Base-by-base conservation (phyloP, 768 basidiomycete genomes). In the Antrodiella citrinella region DNA sequence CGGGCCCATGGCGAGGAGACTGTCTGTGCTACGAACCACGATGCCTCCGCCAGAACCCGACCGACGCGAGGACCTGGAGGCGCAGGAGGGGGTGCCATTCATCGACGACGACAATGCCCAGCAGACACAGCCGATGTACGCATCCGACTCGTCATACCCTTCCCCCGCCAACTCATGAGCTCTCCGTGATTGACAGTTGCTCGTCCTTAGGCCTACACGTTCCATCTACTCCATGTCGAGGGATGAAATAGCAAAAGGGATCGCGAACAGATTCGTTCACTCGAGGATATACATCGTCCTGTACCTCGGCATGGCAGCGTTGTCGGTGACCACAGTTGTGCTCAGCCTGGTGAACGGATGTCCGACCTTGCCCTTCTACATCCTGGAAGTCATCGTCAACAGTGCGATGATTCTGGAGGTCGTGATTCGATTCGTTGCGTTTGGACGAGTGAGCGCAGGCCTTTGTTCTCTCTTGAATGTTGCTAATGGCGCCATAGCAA, bases 401-500 rank as follows among this genome's bases (percentile, higher is more conserved):
- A 75, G 77, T 0, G 75, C 89, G 9, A 95, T 97, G 94, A 97
- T 98, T 52, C 65, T 86, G 21, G 96, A 99, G 72, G 96, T 99
- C 15, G 76, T 75, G 1, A 87, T 95, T 52, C 82, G 96, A 38
- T 86, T 97, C 63, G 73, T 97, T 51, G 96, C 96, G 1, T 88
- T 96, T 60, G 95, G 95, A 53, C 78, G 81, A 67, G 95, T 98
- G 60, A 61, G 90, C 72, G 12, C 18, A 24, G 5, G 12, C n/a
- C 25, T 18, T 22, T 19, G 41, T 9, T 18, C 20, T 9, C n/a
- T 10, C 3, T 25, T 18, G 19, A 21, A 19, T 49, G 44, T 10
- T 47, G 19, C 19, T 46, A 9, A 22, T 47, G 39, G 52, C 44
- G 47, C 51, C 48, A 38, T 63, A 94, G 92, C 88, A 92, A 91